Conservation (phyloP, 202 grass and related monocot genomes). For the Hordeum pubiflorum region DNA sequence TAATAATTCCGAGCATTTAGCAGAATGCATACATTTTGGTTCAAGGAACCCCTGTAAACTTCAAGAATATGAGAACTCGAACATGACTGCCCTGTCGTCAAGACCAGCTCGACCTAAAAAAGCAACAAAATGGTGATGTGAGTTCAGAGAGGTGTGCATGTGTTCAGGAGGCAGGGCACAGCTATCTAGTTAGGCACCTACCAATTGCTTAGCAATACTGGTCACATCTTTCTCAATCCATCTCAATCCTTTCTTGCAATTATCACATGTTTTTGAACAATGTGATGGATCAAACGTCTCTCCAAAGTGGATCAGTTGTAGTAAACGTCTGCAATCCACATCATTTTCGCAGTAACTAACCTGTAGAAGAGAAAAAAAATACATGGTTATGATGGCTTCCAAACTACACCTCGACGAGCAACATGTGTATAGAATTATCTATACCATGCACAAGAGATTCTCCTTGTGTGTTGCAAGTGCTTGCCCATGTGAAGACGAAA, state of each 20-base stretch:
- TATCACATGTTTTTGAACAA: slow-evolving; percentile 85
- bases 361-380: slow-evolving; percentile 25
- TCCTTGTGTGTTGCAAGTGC: slow-evolving; percentile 77
- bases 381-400: slow-evolving; percentile 19
- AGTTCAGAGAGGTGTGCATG: background rate
- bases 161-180: slow-evolving; percentile 2
- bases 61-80: slow-evolving; percentile 84
- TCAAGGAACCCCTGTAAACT: slow-evolving; percentile 79
- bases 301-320: slow-evolving; percentile 88
- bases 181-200: slow-evolving; percentile 22
- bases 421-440: slow-evolving; percentile 20
- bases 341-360: slow-evolving; percentile 95
- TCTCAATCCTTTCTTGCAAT: slow-evolving; percentile 62
- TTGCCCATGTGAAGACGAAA: slow-evolving; percentile 18
- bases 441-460: slow-evolving; percentile 88
- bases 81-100: slow-evolving; percentile 17
- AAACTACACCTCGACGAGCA: background rate
- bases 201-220: slow-evolving; percentile 65
- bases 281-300: slow-evolving; percentile 61
- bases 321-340: slow-evolving; percentile 77
- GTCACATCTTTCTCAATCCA: slow-evolving; percentile 85
- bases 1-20: background rate
- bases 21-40: slow-evolving; percentile 61
- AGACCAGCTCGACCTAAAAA: slow-evolving; percentile 71
- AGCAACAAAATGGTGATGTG: slow-evolving; percentile 15